Percentiles rank a stretch among this genome's conserved stretches.
Evolutionary conservation across 495 filamentous ascomycete genomes (phyloP).

Genomic region (Tuber aestivum): DNA sequence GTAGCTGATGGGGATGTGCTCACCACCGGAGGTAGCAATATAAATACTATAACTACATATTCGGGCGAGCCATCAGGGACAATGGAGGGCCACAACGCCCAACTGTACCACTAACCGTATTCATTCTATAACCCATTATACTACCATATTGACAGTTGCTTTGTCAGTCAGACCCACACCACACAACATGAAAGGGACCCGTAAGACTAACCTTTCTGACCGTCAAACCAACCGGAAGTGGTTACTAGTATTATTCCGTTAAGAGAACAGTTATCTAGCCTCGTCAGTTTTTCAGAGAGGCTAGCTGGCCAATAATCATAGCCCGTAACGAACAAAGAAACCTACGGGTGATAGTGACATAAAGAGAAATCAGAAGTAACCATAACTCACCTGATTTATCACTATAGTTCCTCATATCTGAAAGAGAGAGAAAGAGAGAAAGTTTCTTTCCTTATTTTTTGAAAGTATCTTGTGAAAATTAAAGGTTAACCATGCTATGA

Average conservation of each 20-base stretch:
- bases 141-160: too few species aligned
- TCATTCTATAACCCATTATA: too few species aligned
- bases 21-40: neutral
- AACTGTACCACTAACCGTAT: neutral
- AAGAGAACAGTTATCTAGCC: too few species aligned
- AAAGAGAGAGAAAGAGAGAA: too few species aligned
- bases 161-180: too few species aligned
- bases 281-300: neutral
- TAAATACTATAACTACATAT: neutral
- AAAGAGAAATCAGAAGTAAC: neutral
- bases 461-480: neutral
- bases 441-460: neutral
- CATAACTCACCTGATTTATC: neutral
- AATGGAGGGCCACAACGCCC: neutral
- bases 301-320: neutral
- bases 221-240: too few species aligned
- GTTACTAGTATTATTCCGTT: too few species aligned
- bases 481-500: too few species aligned
- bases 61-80: neutral
- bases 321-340: neutral
- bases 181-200: too few species aligned
- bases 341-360: neutral
- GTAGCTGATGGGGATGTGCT: accelerated
- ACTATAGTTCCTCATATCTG: neutral
- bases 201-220: too few species aligned